These are phyloP conservation scores for Thalassiosira livingstoniorum DNA, from an alignment of 352 stramenopile genomes.

Conservation along the genomic window DNA sequence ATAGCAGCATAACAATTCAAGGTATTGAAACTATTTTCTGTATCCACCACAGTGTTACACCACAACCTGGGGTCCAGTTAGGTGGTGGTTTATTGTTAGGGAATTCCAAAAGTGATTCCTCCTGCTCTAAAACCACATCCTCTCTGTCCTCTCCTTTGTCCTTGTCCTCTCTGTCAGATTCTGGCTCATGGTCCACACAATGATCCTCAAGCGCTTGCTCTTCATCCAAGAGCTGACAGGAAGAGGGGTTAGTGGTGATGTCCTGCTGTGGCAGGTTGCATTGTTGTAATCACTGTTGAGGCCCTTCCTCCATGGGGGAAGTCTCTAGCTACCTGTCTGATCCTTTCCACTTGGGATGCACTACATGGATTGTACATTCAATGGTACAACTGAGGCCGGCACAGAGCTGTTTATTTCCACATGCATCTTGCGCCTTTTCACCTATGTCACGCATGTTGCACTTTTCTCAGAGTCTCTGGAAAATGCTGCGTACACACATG, in stretches of 20 bases:
- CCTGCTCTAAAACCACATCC: background rate
- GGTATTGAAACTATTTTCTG: conserved; percentile 31
- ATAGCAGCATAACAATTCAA: conserved; percentile 17
- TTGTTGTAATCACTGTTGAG: no score
- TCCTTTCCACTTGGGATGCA: conserved; percentile 1
- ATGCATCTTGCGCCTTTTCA: no score
- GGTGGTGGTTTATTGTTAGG: no score
- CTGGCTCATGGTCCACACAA: conserved; percentile 13
- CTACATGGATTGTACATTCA: conserved; percentile 56
- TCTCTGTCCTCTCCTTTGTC: background rate
- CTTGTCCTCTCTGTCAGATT: no score
- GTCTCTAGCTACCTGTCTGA: no score
- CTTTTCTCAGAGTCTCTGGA: no score
- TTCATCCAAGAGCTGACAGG: background rate
- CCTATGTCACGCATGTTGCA: no score
- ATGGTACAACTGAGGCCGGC: conserved; percentile 38
- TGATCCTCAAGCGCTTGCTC: no score
- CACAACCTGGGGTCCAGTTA: conserved; percentile 5
- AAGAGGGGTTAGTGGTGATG: no score
- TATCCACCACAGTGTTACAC: conserved; percentile 17
- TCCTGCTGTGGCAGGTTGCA: background rate
- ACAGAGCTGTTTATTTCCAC: background rate
- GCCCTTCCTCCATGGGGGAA: no score
- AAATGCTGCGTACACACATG: no score
- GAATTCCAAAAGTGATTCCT: no score